Base-by-base conservation (phyloP, 805 yeast genomes). In the Saccharomycopsis malanga region DNA sequence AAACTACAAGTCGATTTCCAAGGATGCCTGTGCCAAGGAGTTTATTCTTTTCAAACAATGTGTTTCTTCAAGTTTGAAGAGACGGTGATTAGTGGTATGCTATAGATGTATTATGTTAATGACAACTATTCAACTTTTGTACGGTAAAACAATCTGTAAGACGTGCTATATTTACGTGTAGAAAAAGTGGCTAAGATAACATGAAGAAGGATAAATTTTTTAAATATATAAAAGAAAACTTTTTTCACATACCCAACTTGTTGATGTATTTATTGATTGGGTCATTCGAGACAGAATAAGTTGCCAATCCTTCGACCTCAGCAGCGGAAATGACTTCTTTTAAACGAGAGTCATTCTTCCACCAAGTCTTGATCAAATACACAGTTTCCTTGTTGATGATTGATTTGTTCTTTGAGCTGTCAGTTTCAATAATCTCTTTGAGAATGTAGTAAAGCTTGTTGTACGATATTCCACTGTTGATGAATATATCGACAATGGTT, bases 281-380 rank as follows among this genome's bases (percentile, higher is more conserved):
- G 60, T 83, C 89, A 4, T 55, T 65, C 9, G 72, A 75, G 37
- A 73, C 55, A 6, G 71, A 61, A 58, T 81, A 83, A 20, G 64
- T 70, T 1, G 61, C 57, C 58, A 81, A 58, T 27, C 64, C 62
- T 12, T 65, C 61, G 10, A 80, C 68, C 34, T 68, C 66, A 35
- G 74, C 77, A 44, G 62, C 62, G 1, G 76, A 58, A 36, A 82
- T 70, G 14, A 74, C 65, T 49, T 78, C 84, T 57, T 85, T 69
- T 53, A 84, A 65, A 56, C 71, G 76, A 56, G 80, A 74, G 56
- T 84, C 91, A 30, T 70, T 69, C 39, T 70, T 63, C 61, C 79
- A 83, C 93, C 93, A 84, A 21, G 61, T 68, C 57, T 79, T 70
- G 47, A 84, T 77, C 59, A 84, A 67, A 62, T 77, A 76, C 4